Evolutionary conservation across 1,139 yeast species (phyloP), one percentile per base, ranked within the genome.

Genomic region (Lodderomyces beijingensis): DNA sequence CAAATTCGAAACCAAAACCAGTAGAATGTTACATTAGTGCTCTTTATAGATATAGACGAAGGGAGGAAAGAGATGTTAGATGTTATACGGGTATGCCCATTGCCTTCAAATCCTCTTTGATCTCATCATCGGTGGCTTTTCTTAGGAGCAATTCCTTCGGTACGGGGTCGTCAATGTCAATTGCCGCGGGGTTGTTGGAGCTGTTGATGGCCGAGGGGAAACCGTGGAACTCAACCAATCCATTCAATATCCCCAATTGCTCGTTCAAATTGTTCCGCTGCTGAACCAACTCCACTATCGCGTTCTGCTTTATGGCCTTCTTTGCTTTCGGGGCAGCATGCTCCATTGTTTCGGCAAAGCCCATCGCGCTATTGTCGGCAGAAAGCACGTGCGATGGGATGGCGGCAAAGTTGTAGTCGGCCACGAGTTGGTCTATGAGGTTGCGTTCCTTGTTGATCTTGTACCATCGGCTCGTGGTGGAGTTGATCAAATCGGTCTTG

Each of bases 401-500:
- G 3, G 73, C 72, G 5, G 59, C 34, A 43, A 50, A 65, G 31
- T 53, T 55, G 44, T 49, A 65, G 40, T 68, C 73, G 0, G 72
- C 67, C 5, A 63, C 88, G 30, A 81, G 55, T 44, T 79, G 76
- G 54, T 89, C 97, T 77, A 88, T 71, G 35, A 79, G 79, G 43
- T 95, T 74, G 45, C 97, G 70, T 55, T 91, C 98, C 48, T 82
- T 78, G 57, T 89, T 89, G 49, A 89, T 84, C 45, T 84, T 82
- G 60, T 91, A 91, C 97, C 98, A 91, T 44, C 78, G 72, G 31
- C 85, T 77, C 1, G 97, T 89, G 4, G 95, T 85, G 13, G 77
- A 71, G 37, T 76, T 70, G 33, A 91, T 70, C 65, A 87, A 67
- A 23, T 68, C 65, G 37, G 73, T 72, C 42, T 89, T 82, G 31